phyloP scores from a whole-genome alignment of 345 rosid species.

The Murraya koenigii region DNA sequence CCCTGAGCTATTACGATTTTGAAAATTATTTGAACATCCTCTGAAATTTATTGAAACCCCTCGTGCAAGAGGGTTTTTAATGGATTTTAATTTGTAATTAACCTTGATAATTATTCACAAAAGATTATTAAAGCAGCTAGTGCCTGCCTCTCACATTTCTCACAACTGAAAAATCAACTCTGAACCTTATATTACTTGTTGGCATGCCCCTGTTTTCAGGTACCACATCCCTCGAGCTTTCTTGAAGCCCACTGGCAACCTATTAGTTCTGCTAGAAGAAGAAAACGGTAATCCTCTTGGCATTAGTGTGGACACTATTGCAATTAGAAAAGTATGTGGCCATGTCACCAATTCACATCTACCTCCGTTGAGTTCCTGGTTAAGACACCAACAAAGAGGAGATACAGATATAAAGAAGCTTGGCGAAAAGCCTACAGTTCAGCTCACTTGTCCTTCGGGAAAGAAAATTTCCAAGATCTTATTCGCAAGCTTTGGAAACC shows the following conservation, averaged over 20 bases:
- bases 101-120: neutral
- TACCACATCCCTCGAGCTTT: conserved; percentile 52
- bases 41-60: neutral
- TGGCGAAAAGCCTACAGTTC: conserved; percentile 19
- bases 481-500: conserved; percentile 32
- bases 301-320: conserved; percentile 39
- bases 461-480: conserved; percentile 25
- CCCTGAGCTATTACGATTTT: neutral
- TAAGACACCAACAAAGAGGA: neutral
- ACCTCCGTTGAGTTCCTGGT: conserved; percentile 22
- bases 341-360: conserved; percentile 20
- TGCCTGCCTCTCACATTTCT: neutral
- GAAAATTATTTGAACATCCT: neutral
- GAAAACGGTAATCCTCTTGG: conserved; percentile 45
- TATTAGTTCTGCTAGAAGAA: conserved; percentile 55
- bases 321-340: conserved; percentile 29
- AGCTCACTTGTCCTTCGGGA: conserved; percentile 24
- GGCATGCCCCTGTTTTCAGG: conserved; percentile 22
- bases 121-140: neutral
- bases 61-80: neutral
- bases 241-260: conserved; percentile 39
- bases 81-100: neutral
- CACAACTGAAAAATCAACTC: neutral
- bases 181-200: neutral
- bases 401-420: neutral